A percentile compares a stretch with the other conserved stretches of the same genome.
Conservation (phyloP, 306 rosid genomes). For the Quercus ilex region DNA sequence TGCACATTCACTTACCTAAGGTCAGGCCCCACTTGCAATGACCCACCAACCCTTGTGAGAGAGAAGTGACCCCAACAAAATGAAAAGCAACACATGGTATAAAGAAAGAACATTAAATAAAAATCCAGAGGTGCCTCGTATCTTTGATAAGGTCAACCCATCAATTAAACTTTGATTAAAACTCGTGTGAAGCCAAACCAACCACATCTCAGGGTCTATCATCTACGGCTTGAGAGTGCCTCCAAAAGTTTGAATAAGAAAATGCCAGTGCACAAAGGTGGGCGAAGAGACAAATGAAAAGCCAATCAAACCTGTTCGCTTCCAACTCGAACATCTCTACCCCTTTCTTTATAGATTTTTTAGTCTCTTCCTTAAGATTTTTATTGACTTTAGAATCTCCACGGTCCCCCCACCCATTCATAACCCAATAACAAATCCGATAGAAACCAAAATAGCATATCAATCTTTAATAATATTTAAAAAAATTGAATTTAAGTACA, state of each 20-base stretch:
- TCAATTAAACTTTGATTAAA: no score
- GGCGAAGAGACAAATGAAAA: not conserved
- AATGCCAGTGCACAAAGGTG: not conserved
- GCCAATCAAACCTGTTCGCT: not conserved
- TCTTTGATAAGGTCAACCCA: no score
- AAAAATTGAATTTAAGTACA: conserved; percentile 25
- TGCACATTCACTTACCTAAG: no score
- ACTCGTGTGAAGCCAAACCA: no score
- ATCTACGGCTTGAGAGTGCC: not conserved
- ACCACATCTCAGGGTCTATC: no score
- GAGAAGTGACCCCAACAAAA: no score
- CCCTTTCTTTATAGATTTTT: not conserved
- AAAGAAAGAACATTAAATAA: no score
- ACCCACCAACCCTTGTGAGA: no score
- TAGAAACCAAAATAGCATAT: conserved; percentile 12
- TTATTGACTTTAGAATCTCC: not conserved
- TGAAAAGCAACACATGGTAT: no score
- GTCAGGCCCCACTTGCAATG: no score
- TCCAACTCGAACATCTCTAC: not conserved
- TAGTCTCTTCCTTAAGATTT: not conserved
- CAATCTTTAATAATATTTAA: conserved; percentile 2
- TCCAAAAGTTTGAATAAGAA: not conserved
- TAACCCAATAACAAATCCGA: not conserved
- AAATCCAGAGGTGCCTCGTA: no score
- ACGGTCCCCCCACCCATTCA: not conserved